Base-by-base conservation (phyloP, 129 eudicot genomes). In the Chrysanthemum seticuspe region DNA sequence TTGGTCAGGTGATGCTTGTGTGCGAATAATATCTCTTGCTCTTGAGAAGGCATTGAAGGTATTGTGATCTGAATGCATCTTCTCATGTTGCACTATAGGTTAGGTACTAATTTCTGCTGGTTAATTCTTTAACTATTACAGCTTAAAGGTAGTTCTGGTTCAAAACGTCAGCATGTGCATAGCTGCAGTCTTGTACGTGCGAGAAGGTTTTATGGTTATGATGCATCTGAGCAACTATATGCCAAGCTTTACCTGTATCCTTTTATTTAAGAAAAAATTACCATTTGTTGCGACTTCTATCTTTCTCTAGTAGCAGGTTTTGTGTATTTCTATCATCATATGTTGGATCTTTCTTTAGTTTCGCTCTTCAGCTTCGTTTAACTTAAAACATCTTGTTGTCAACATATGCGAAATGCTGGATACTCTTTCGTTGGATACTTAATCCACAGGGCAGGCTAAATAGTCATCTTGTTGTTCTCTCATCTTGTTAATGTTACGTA, bases 151-250 rank as follows among this genome's bases (percentile, higher is more conserved):
- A 90, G 61, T 78, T 87, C 85, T 76, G 96, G 99, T 74, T 88
- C 91, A 62, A 95, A 90, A 83, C 96, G 96, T 52, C 99, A 95
- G 72, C 99, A 95, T 82, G 96, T 95, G 75, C 99, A 95, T 80
- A 86, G 91, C 75, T 90, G 99, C 82, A 84, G 87, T 72, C 68
- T 95, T 77, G 99, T 95, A 29, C 93, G 87, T 34, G 96, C 96
- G 59, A 86, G 68, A 82, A 95, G 82, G 88, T 78, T 88, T 55
- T 95, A 95, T 67, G 99, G 96, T 34, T 95, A 90, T 80, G 93
- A 90, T 88, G 82, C 91, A 55, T 83, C 88, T 19, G 99, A 90
- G 84, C 96, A 95, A 81, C 87, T 86, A 9, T 95, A 85, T 70
- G 81, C 85, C 18, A 95, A 95, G 85, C 90, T 95, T 55, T 88